Evolutionary conservation across 805 yeast species (phyloP), one percentile per base, ranked within the genome.

Genomic region (Lachancea waltii): DNA sequence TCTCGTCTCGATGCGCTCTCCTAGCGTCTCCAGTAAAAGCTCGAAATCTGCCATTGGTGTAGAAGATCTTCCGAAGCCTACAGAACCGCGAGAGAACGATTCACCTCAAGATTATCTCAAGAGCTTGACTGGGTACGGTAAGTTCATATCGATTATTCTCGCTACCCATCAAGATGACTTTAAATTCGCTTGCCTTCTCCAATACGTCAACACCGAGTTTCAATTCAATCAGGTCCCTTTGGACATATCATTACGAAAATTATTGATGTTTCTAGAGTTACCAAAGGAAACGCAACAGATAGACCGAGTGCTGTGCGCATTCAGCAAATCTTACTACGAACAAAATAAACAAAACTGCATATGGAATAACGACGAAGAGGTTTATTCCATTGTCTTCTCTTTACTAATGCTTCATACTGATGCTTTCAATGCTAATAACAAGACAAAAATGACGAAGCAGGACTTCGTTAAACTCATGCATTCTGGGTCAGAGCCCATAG

Each of bases 211-310:
- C 0, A 46, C 48, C 11, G 62, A 56, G 33, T 77, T 78, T 48
- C 65, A 73, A 37, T 78, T 82, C 41, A 30, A 48, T 2, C 63
- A 63, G 18, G 74, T 73, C 44, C 83, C 92, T 0, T 49, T 83
- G 13, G 92, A 83, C 49, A 63, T 83, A 42, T 69, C 89, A 0
- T 56, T 83, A 36, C 61, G 89, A 29, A 73, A 71, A 46, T 69
- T 82, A 35, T 56, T 83, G 29, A 67, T 77, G 64, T 60, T 68
- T 33, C 68, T 76, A 40, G 75, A 75, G 38, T 60, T 83, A 18
- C 92, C 92, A 0, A 70, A 67, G 44, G 92, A 83, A 50, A 65
- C 85, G 0, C 90, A 82, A 53, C 89, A 83, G 51, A 82, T 83
- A 35, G 90, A 83, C 49, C 64, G 87, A 33, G 68, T 80, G 3